Evolutionary conservation across 106 monocot species (phyloP).

Genomic region (Allium sativum): DNA sequence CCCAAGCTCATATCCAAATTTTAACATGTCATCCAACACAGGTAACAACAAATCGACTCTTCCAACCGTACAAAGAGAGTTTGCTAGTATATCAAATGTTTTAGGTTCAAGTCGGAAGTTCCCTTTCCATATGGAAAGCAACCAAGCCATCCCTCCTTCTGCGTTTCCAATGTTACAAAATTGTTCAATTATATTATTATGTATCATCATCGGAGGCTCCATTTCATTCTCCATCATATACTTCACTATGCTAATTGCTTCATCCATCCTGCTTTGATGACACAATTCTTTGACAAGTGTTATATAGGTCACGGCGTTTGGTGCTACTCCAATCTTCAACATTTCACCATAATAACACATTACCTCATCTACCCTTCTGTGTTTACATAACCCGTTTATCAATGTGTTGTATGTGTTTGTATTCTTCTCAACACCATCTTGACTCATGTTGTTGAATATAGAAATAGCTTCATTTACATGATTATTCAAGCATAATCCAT

Average conservation of each 20-base stretch:
- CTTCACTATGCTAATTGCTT: conserved; percentile 30
- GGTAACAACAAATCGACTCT: conserved; percentile 31
- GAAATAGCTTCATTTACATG: conserved; percentile 27
- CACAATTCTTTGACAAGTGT: conserved; percentile 38
- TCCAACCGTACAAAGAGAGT: conserved; percentile 17
- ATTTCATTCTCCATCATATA: conserved; percentile 31
- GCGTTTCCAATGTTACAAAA: conserved; percentile 30
- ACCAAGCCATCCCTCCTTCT: conserved; percentile 38
- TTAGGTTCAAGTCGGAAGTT: conserved; percentile 26
- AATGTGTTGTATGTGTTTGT: conserved; percentile 44
- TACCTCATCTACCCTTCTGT: conserved; percentile 20
- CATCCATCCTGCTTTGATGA: conserved; percentile 20
- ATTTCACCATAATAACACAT: conserved; percentile 20
- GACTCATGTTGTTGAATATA: conserved; percentile 27
- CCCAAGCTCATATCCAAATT: conserved; percentile 29
- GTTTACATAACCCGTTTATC: conserved; percentile 47
- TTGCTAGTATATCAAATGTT: conserved; percentile 26
- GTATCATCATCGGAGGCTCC: conserved; percentile 27
- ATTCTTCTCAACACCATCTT: conserved; percentile 28
- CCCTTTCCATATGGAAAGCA: conserved; percentile 31
- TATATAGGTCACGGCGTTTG: conserved; percentile 33
- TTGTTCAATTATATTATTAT: conserved; percentile 35
- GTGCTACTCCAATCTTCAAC: conserved; percentile 19
- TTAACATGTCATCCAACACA: conserved; percentile 32
- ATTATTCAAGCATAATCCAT: conserved; percentile 32